Base-by-base conservation (phyloP, 1,139 yeast genomes). In the Yamadazyma atmosphaerica region DNA sequence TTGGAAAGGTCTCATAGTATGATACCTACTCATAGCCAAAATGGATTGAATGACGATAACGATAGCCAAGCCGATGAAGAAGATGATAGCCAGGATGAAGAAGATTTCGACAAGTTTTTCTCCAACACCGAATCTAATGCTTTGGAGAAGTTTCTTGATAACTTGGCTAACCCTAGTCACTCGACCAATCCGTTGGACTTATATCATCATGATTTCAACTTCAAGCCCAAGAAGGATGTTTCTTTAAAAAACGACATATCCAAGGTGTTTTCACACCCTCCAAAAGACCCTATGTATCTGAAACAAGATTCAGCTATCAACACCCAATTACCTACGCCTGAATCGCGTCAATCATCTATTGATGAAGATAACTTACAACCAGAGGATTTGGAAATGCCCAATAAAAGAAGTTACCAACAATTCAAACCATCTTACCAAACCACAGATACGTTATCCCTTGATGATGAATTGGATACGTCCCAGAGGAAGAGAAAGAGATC, bases 101-200 rank as follows among this genome's bases (percentile, higher is more conserved):
- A 63, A 33, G 72, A 67, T 4, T 61, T 65, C 46, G 77, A 71
- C 49, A 68, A 68, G 47, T 72, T 72, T 45, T 72, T 72, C 50
- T 63, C 74, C 35, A 60, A 63, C 44, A 69, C 72, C 9, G 77
- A 72, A 50, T 63, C 73, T 13, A 61, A 65, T 46, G 76, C 76
- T 9, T 60, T 72, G 49, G 76, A 71, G 42, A 60, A 54, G 47
- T 72, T 72, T 44, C 61, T 72, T 54, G 77, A 72, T 47, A 67
- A 63, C 44, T 61, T 72, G 52, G 72, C 75, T 17, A 60, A 58
- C 41, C 68, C 69, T 4, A 42, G 41, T 13, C 36, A 30, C 18
- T 19, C 16, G 16, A 25, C 44, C 16, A 54, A 60, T 43, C 72
- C 72, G 3, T 54, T 65, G 37, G 68, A 65, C 36, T 56, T 65